phyloP scores from a whole-genome alignment of 2,329 filamentous ascomycete genomes.

The Sporothrix mexicana region DNA sequence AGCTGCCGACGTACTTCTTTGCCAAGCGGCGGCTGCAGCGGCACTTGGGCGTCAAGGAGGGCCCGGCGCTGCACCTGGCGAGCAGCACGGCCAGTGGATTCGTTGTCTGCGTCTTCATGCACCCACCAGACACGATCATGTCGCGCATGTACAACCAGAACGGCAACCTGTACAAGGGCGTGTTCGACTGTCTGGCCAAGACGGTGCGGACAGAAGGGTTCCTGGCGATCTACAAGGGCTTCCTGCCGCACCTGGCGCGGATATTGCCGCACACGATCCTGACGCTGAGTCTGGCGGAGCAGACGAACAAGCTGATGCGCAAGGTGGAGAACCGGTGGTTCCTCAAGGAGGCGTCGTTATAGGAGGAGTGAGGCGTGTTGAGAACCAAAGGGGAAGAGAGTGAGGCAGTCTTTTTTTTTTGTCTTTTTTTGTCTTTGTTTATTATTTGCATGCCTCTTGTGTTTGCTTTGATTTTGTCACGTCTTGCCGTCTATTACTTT shows the following conservation, averaged over 20 bases:
- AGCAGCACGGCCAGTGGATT: slow-evolving; percentile 92
- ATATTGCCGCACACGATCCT: slow-evolving; percentile 96
- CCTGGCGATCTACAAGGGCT: slow-evolving; percentile 96
- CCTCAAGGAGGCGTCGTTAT: slow-evolving; percentile 51
- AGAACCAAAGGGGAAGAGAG: too few relatives aligned
- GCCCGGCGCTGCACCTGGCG: slow-evolving; percentile 83
- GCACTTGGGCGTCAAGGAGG: slow-evolving; percentile 88
- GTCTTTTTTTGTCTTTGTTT: not conserved
- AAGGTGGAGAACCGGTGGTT: slow-evolving; percentile 69
- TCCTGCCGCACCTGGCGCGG: slow-evolving; percentile 89
- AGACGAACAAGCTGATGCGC: slow-evolving; percentile 92
- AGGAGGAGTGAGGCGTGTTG: slow-evolving; percentile 4
- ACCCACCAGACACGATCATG: slow-evolving; percentile 99
- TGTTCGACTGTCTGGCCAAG: slow-evolving; percentile 89
- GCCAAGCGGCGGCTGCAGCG: slow-evolving; percentile 84
- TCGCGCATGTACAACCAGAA: slow-evolving; percentile 98
- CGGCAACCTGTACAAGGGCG: slow-evolving; percentile 92
- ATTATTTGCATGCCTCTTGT: not conserved
- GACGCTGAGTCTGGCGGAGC: slow-evolving; percentile 90
- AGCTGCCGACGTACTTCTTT: slow-evolving; percentile 97
- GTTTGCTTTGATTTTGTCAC: too few relatives aligned
- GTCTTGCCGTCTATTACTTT: not conserved
- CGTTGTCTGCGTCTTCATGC: slow-evolving; percentile 97
- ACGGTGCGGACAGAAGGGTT: slow-evolving; percentile 90
- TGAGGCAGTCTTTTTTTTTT: not conserved